Base-by-base conservation (phyloP, 1,284 basidiomycete species). In the Ustilago nuda region DNA sequence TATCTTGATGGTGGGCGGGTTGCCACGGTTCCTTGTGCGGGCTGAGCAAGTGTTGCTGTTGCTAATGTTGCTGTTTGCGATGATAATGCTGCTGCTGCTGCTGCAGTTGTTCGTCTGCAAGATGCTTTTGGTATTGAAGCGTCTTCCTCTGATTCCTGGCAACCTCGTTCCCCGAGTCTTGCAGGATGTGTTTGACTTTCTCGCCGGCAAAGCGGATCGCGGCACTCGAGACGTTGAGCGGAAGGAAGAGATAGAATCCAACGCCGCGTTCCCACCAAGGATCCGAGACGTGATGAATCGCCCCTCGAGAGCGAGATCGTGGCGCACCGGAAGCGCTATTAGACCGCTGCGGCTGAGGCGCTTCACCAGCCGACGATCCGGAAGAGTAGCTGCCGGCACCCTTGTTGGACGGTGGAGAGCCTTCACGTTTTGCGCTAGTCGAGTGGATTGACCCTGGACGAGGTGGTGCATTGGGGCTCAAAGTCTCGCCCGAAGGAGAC, bases 181-280 rank as follows among this genome's bases (percentile, higher is more conserved):
- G 70, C 46, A 79, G 33, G 15, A 77, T 59, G 56, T 56, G 51
- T 19, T 69, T 64, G 35, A 77, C 61, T 39, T 77, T 76, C 8
- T 77, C 74, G 27, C 78, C 75, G 0, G 78, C 78, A 43, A 73
- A 77, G 8, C 71, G 64, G 27, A 77, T 61, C 11, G 74, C 74
- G 9, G 74, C 74, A 32, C 62, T 66, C 0, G 78, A 76, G 2
- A 75, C 67, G 62, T 79, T 79, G 56, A 79, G 61, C 11, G 78
- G 75, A 3, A 79, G 63, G 37, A 79, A 79, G 41, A 79, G 73
- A 52, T 79, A 79, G 65, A 76, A 79, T 1, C 71, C 69, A 45
- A 68, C 30, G 0, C 78, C 78, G 23, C 70, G 64, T 46, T 79
- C 71, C 72, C 72, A 79, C 74, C 73, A 79, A 8, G 74, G 64